Evolutionary conservation across 495 filamentous ascomycete species (phyloP), one percentile per base, ranked within the genome.

Genomic region (Hypoxylon trugodes): DNA sequence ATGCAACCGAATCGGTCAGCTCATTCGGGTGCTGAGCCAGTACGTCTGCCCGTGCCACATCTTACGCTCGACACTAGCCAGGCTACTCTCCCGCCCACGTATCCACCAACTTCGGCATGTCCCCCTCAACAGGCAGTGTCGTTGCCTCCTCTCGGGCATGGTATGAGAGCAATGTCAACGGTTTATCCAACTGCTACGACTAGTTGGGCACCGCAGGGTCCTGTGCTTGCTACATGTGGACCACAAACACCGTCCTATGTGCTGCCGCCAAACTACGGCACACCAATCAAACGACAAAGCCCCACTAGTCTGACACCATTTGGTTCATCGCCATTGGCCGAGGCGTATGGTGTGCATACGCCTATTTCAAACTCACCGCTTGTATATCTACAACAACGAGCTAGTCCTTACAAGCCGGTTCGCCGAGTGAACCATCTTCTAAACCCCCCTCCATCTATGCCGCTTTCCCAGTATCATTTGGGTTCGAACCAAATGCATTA

Each of bases 401-500:
- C 83, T 38, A 98, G 96, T 42, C 95, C 95, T 1, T 98, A 98
- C 75, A 90, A 89, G 59, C 95, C 95, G 3, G 87, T 98, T 22
- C 89, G 93, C 49, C 84, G 88, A 49, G 91, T 97, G 47, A 91
- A 92, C 60, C 96, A 92, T 2, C 82, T 98, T 15, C 82, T 97
- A 13, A 90, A 95, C 24, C 95, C 94, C 9, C 91, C 95, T 45
- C 90, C 92, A 0, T 90, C 91, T 10, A 82, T 85, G 0, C 90
- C 91, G 8, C 82, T 96, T 41, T 86, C 93, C 42, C 87, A 91
- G 61, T 88, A 90, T 55, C 85, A 71, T 80, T 89, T 72, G 72
- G 83, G 52, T 79, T 89, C 72, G 79, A 91, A 65, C 37, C 91
- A 97, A 76, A 97, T 98, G 92, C 95, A 96, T 69, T 98, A 97